Evolutionary conservation across 2,329 filamentous ascomycete genomes (phyloP).

Genomic region (Ceratocystis diversiconidia): DNA sequence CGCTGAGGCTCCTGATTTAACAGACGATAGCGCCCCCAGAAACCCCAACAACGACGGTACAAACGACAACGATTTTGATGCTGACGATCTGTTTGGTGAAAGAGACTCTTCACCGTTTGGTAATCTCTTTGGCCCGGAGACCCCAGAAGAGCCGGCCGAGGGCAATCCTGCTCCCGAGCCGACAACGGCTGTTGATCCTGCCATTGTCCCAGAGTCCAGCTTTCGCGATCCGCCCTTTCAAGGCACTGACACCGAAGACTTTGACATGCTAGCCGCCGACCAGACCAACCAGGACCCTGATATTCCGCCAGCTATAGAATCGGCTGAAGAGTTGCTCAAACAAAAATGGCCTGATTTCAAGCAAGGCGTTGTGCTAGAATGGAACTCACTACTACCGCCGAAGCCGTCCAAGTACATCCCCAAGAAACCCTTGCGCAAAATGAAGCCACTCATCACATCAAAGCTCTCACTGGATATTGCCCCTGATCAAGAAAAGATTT

Average conservation of each 20-base stretch:
- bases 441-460: constrained; percentile 68
- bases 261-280: constrained; percentile 35
- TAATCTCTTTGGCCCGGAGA: constrained; percentile 29
- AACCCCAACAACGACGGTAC: constrained; percentile 23
- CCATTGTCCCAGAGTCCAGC: constrained; percentile 18
- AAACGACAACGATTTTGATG: constrained; percentile 40
- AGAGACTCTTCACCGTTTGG: constrained; percentile 36
- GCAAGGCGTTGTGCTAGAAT: constrained; percentile 58
- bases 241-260: constrained; percentile 30
- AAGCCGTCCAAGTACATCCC: constrained; percentile 65
- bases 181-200: neutral
- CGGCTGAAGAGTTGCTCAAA: constrained; percentile 59
- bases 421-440: constrained; percentile 64
- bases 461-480: constrained; percentile 82
- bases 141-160: constrained; percentile 28
- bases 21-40: constrained; percentile 46
- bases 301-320: constrained; percentile 57
- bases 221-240: constrained; percentile 19
- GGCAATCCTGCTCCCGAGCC: constrained; percentile 22
- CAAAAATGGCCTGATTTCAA: constrained; percentile 72
- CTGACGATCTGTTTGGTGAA: constrained; percentile 57
- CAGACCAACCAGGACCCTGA: constrained; percentile 43
- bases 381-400: constrained; percentile 68
- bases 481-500: constrained; percentile 72
- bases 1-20: constrained; percentile 24